A percentile compares a stretch with the other conserved stretches of the same genome.
Conservation (phyloP, 2,329 filamentous ascomycete genomes). For the Calcarisporium arbuscula region DNA sequence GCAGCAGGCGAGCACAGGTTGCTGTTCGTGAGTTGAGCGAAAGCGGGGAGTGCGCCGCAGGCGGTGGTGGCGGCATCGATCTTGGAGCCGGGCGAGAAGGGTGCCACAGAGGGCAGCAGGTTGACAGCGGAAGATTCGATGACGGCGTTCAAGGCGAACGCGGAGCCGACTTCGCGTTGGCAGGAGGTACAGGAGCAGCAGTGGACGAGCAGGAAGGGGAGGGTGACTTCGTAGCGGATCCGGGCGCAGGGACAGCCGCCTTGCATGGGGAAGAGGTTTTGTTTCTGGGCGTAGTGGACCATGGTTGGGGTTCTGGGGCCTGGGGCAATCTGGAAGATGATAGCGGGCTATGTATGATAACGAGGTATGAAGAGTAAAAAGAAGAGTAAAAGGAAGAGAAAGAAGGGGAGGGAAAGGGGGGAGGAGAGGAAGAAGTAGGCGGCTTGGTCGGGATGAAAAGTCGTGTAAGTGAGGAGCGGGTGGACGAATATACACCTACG, state of each 20-base stretch:
- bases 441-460: too few relatives aligned
- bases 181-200: constrained; percentile 42
- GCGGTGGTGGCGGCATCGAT: constrained; percentile 9
- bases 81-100: constrained; percentile 14
- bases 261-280: constrained; percentile 22
- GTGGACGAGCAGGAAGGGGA: constrained; percentile 42
- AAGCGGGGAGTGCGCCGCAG: constrained; percentile 12
- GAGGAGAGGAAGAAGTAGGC: constrained; percentile 6
- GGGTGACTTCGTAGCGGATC: constrained; percentile 58
- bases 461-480: too few relatives aligned
- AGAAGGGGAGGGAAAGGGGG: constrained; percentile 2
- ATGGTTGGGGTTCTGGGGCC: constrained; percentile 11
- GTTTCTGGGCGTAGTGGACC: constrained; percentile 18
- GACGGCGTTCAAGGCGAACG: constrained; percentile 33
- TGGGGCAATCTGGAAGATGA: too few relatives aligned
- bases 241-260: constrained; percentile 62
- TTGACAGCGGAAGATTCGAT: constrained; percentile 31
- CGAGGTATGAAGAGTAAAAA: too few relatives aligned
- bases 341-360: too few relatives aligned
- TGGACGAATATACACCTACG: too few relatives aligned
- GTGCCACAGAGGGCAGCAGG: constrained; percentile 20
- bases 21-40: constrained; percentile 14
- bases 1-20: constrained; percentile 5
- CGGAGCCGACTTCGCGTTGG: constrained; percentile 37
- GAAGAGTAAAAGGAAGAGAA: constrained; percentile 3